A percentile compares a stretch with the other conserved stretches of the same genome.
Conservation (phyloP, 2,329 filamentous ascomycete genomes). For the Xylaria sp. region DNA sequence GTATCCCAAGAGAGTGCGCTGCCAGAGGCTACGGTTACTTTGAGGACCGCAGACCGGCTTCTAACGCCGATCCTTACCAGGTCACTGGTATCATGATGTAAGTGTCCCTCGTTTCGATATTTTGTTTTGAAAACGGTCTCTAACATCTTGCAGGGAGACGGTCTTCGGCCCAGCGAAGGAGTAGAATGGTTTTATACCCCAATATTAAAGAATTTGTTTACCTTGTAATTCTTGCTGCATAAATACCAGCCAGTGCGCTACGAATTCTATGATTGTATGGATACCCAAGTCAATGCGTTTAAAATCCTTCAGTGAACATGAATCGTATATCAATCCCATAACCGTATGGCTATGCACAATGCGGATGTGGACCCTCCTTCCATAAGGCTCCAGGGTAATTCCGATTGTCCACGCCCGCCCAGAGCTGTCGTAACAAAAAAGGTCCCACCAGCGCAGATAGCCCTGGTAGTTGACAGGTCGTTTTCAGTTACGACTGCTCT, state of each 20-base stretch:
- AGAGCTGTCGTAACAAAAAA: too few species aligned
- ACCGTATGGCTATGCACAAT: not conserved
- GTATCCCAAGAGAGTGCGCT: slow-evolving; percentile 86
- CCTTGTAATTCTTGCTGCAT: slow-evolving; percentile 34
- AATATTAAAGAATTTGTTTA: slow-evolving; percentile 30
- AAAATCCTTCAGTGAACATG: slow-evolving; percentile 17
- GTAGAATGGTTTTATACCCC: slow-evolving; percentile 41
- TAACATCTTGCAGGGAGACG: slow-evolving; percentile 59
- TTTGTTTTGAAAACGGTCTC: not conserved
- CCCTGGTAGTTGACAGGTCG: too few species aligned
- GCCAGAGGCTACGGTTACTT: slow-evolving; percentile 96
- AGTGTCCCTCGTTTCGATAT: not conserved
- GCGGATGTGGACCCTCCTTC: not conserved
- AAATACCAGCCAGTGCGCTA: slow-evolving; percentile 33
- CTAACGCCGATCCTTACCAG: slow-evolving; percentile 84
- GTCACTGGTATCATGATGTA: slow-evolving; percentile 80
- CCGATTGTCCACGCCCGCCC: slow-evolving; percentile 3
- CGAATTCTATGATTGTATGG: slow-evolving; percentile 38
- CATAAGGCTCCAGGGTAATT: not conserved
- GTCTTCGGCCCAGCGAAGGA: slow-evolving; percentile 55
- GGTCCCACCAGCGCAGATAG: too few species aligned
- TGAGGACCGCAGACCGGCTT: slow-evolving; percentile 84
- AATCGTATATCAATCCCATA: slow-evolving; percentile 9
- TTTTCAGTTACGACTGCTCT: too few species aligned
- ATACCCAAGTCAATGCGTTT: slow-evolving; percentile 34